Evolutionary conservation across 2,329 filamentous ascomycete genomes (phyloP).

Genomic region (Hymenoscyphus scutula): DNA sequence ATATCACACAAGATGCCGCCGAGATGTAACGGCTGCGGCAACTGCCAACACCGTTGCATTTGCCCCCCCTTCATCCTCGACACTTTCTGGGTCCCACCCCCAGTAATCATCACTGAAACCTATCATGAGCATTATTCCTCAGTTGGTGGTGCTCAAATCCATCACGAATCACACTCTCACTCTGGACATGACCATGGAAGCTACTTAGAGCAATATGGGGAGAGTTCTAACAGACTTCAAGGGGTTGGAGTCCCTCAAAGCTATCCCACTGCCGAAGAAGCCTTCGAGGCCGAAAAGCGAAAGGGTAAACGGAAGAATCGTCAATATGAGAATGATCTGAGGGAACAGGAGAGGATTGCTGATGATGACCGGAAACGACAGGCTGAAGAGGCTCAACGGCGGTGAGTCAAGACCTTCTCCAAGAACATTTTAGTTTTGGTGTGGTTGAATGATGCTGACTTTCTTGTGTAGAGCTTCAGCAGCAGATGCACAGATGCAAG

Average conservation of each 20-base stretch:
- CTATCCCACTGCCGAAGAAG: background rate
- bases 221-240: background rate
- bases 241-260: background rate
- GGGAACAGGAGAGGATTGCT: background rate
- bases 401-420: background rate
- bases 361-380: background rate
- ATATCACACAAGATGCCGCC: no score
- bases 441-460: background rate
- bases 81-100: no score
- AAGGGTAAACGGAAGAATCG: background rate
- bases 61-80: no score
- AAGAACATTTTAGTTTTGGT: no score
- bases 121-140: no score
- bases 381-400: background rate
- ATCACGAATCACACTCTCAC: background rate
- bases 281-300: background rate
- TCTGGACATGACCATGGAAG: background rate
- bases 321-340: background rate
- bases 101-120: no score
- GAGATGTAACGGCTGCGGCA: no score
- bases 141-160: no score
- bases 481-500: background rate
- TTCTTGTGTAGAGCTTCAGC: background rate
- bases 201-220: background rate
- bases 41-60: no score